A percentile compares a stretch with the other conserved stretches of the same genome.
Evolutionary conservation across 164 flowering plant genomes (phyloP).

Genomic region (Nymphaea colorata): DNA sequence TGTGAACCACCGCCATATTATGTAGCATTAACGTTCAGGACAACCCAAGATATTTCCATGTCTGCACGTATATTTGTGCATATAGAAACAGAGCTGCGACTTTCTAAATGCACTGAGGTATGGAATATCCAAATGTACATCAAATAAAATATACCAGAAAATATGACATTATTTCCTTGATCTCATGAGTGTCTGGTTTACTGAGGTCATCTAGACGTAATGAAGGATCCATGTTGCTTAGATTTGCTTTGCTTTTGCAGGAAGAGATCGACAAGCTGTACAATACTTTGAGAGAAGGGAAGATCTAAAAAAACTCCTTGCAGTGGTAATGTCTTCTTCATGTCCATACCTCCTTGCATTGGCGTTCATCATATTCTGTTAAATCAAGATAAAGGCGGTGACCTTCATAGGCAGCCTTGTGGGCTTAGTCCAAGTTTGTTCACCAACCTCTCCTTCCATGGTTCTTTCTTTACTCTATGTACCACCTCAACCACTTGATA

Average conservation of each 20-base stretch:
- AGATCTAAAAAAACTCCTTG: not conserved
- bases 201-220: not conserved
- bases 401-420: not conserved
- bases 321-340: not conserved
- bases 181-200: not conserved
- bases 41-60: not conserved
- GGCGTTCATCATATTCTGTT: not conserved
- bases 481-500: not conserved
- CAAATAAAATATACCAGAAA: no score
- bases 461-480: not conserved
- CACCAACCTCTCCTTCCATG: not conserved
- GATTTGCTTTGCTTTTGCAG: conserved; percentile 2
- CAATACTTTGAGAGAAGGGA: not conserved
- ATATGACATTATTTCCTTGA: not conserved
- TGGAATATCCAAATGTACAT: not conserved
- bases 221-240: not conserved
- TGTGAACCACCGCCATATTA: not conserved
- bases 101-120: not conserved
- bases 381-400: not conserved
- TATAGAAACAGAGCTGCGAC: not conserved
- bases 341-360: not conserved
- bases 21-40: not conserved
- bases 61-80: not conserved
- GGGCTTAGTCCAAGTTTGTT: not conserved
- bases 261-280: conserved; percentile 1